Percentiles rank a stretch among this genome's conserved stretches.
Evolutionary conservation across 2,329 filamentous ascomycete species (phyloP).

Genomic region (Stemphylium beticola): DNA sequence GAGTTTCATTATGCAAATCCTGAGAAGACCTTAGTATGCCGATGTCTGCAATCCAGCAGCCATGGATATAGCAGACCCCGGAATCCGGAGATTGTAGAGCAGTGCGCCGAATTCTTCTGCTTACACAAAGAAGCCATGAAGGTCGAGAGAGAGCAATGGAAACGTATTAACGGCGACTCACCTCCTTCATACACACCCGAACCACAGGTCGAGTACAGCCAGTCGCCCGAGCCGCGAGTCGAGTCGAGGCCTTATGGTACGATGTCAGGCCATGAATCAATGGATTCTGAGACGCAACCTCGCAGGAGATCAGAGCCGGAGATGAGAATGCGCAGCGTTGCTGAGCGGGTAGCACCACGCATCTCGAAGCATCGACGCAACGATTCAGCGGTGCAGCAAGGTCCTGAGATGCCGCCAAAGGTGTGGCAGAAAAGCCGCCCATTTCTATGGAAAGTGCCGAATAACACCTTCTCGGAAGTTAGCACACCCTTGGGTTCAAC

Average conservation of each 20-base stretch:
- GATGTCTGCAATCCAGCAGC: conserved; percentile 11
- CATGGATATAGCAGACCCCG: conserved; percentile 3
- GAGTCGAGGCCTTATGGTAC: background rate
- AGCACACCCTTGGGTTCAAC: conserved; percentile 26
- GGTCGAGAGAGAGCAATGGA: conserved; percentile 23
- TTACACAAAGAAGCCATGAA: background rate
- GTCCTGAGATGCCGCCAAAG: conserved; percentile 16
- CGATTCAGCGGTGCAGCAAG: background rate
- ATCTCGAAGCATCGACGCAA: background rate
- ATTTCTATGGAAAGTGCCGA: conserved; percentile 7
- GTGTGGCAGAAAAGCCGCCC: conserved; percentile 24
- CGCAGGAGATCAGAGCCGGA: background rate
- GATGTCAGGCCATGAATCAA: background rate
- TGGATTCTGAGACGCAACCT: background rate
- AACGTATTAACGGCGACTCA: background rate
- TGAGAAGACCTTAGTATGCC: conserved; percentile 21
- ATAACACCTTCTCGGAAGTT: background rate
- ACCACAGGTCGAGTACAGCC: background rate
- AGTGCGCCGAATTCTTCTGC: conserved; percentile 23
- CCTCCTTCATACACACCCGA: conserved; percentile 3
- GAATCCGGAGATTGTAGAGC: conserved; percentile 19
- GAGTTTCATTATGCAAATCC: conserved; percentile 22
- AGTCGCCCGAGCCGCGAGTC: background rate
- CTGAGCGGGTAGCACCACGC: background rate
- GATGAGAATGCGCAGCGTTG: background rate